Evolutionary conservation across 2,329 filamentous ascomycete species (phyloP).

Genomic region (Chaetomiaceae sp.): DNA sequence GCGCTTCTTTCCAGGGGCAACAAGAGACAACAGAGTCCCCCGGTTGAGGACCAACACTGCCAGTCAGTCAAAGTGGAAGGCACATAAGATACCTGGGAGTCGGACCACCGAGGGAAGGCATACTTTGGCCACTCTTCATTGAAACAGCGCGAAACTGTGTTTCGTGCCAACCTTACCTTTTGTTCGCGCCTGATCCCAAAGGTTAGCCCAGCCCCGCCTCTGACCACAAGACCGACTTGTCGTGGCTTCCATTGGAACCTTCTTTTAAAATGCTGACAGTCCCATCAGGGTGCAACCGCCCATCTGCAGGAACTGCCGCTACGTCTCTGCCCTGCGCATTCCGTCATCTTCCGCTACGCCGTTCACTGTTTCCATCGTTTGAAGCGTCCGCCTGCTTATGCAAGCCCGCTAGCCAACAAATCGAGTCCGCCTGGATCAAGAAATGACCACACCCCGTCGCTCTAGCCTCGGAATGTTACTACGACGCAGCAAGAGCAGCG

Average conservation of each 20-base stretch:
- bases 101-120: neutral
- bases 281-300: neutral
- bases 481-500: conserved; percentile 63
- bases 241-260: too few relatives aligned
- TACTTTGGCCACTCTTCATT: too few relatives aligned
- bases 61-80: too few relatives aligned
- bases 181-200: conserved; percentile 4
- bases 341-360: neutral
- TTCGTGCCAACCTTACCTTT: conserved; percentile 12
- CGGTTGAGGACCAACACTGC: too few relatives aligned
- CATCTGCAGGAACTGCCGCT: neutral
- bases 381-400: conserved; percentile 16
- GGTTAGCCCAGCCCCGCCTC: conserved; percentile 1
- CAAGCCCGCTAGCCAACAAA: conserved; percentile 7
- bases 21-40: too few relatives aligned
- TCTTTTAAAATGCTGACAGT: conserved; percentile 2
- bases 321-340: neutral
- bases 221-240: too few relatives aligned
- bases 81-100: too few relatives aligned
- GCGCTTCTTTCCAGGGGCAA: too few relatives aligned
- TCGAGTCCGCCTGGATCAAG: conserved; percentile 13
- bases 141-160: conserved; percentile 12
- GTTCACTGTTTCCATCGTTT: conserved; percentile 10
- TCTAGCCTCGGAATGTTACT: conserved; percentile 56
- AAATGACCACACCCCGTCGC: conserved; percentile 37